Base-by-base conservation (phyloP, 306 rosid genomes). In the Astragalus glycyphyllos region DNA sequence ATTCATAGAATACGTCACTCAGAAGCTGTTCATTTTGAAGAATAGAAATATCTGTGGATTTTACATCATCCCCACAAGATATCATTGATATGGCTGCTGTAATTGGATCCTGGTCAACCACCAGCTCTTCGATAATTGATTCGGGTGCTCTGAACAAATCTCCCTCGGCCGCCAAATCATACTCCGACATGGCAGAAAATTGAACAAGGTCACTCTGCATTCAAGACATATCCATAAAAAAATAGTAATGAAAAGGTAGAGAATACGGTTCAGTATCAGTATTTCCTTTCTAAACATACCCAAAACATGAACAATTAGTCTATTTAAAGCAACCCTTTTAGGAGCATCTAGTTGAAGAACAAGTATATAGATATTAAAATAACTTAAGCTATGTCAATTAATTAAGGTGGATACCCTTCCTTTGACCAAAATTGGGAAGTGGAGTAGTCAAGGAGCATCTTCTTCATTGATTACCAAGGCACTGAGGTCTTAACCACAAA, bases 111-210 rank as follows among this genome's bases (percentile, higher is more conserved):
- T 84, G 64, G 77, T 85, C 79, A 71, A 78, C 58, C 40, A 68
- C 45, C 1, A 86, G 82, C 47, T 94, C 99, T 81, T 87, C 96
- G 9, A 89, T 63, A 44, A 94, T 84, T 0, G 85, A 96, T 77
- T 91, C 96, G 0, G 99, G 99, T 51, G 99, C 99, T 78, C 89
- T 89, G 80, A 95, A 95, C 44, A 95, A 86, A 79, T 95, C 99
- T 35, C 99, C 97, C 69, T 95, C 97, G 46, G 84, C 96, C 61
- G 91, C 96, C 82, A 86, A 78, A 82, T 91, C 97, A 78, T 86
- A 94, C 51, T 95, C 97, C 3, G 81, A 85, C 68, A 95, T 83
- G 72, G 74, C 82, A 71, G 91, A 89, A 57, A 77, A 68, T 50
- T 82, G 87, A 65, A 80, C 46, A 74, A 84, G 58, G 84, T 80